These are phyloP conservation scores for Brettanomyces sp. DNA, from an alignment of 805 yeast species.

Conservation along the genomic window DNA sequence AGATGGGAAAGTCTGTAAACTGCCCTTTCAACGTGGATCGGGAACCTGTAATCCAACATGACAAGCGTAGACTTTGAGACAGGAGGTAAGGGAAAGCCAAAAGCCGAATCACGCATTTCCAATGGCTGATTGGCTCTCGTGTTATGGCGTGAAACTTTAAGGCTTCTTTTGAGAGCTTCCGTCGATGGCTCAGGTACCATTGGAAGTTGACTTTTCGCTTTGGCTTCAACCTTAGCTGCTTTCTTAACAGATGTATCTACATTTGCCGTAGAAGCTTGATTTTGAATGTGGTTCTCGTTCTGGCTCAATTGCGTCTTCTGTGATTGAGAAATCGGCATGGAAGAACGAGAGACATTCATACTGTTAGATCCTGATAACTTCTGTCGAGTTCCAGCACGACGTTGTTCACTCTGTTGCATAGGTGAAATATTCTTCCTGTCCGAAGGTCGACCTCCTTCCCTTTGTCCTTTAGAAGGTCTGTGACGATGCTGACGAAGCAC, in stretches of 20 bases:
- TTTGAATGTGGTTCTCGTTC: background rate
- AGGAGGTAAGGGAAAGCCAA: conserved; percentile 82
- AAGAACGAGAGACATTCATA: background rate
- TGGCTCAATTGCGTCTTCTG: background rate
- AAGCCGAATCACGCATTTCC: conserved; percentile 66
- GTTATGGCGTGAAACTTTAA: conserved; percentile 21
- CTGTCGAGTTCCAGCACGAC: background rate
- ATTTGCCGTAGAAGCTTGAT: background rate
- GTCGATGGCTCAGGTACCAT: conserved; percentile 1
- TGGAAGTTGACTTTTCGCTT: background rate
- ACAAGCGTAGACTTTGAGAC: conserved; percentile 66
- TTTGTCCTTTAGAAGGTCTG: background rate
- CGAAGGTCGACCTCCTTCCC: background rate
- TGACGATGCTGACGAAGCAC: background rate
- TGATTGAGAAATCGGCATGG: background rate
- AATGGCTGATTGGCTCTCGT: conserved; percentile 47
- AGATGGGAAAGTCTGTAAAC: conserved; percentile 87
- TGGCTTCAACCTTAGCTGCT: background rate
- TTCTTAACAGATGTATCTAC: background rate
- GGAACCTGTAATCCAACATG: conserved; percentile 80
- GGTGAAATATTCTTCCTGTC: too few relatives aligned
- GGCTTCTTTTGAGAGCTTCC: conserved; percentile 16
- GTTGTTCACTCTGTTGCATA: background rate
- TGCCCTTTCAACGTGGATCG: conserved; percentile 93
- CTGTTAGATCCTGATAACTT: background rate